phyloP scores from a whole-genome alignment of 352 stramenopile species.

The Blastocystis sp. region DNA sequence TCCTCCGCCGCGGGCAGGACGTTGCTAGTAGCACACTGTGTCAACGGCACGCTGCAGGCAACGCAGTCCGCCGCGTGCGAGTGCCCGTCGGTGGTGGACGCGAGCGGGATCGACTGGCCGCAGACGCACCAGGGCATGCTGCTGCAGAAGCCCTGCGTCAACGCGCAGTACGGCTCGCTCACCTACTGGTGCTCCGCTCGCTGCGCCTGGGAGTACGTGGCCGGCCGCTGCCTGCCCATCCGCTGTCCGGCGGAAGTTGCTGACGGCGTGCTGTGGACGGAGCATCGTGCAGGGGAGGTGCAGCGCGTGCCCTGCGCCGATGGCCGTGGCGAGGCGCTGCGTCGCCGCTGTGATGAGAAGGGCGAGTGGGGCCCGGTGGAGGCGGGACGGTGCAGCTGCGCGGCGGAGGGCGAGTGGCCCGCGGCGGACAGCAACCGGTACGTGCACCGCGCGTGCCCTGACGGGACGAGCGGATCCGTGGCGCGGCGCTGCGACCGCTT shows the following conservation, averaged over 20 bases:
- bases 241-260: constrained; percentile 15
- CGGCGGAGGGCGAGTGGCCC: constrained; percentile 7
- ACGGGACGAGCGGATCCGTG: background rate
- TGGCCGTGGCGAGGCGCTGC: background rate
- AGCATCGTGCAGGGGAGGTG: background rate
- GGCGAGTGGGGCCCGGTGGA: constrained; percentile 20
- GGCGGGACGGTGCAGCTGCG: background rate
- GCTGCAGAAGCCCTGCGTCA: constrained; percentile 1
- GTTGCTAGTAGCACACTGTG: background rate
- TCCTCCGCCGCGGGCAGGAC: background rate
- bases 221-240: background rate
- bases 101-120: constrained; percentile 8
- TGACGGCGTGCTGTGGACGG: constrained; percentile 4
- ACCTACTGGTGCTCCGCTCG: constrained; percentile 24
- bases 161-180: background rate
- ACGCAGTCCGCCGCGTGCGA: background rate
- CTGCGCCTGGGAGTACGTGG: background rate
- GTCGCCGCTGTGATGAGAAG: constrained; percentile 16
- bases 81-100: background rate
- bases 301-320: background rate
- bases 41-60: background rate
- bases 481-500: constrained; percentile 34
- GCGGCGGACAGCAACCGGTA: constrained; percentile 11
- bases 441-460: background rate
- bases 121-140: background rate